Conservation (phyloP, 1,284 basidiomycete species). For the Heterobasidion annosum region DNA sequence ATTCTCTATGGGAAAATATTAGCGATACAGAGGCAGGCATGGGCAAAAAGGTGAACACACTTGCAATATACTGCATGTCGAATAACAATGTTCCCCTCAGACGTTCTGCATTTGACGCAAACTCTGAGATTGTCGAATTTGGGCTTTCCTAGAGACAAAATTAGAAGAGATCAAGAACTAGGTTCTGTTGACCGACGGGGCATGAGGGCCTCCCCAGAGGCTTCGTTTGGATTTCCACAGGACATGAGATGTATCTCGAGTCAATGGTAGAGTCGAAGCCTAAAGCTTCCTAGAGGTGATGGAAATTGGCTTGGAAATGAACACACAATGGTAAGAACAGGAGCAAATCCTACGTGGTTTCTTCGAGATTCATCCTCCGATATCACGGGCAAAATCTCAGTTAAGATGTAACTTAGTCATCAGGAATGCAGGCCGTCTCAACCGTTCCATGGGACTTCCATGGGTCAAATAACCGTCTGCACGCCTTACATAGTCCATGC, state of each 20-base stretch:
- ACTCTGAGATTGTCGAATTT: slow-evolving; percentile 56
- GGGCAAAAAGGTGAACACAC: slow-evolving; percentile 28
- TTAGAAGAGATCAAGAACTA: neutral
- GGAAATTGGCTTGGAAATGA: too few relatives aligned
- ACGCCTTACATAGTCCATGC: too few relatives aligned
- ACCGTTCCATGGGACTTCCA: too few relatives aligned
- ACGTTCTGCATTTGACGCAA: slow-evolving; percentile 66
- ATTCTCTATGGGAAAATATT: slow-evolving; percentile 35
- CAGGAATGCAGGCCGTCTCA: too few relatives aligned
- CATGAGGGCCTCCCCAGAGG: slow-evolving; percentile 54
- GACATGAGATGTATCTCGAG: neutral
- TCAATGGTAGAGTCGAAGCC: too few relatives aligned
- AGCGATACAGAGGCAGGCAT: neutral
- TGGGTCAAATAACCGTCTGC: too few relatives aligned
- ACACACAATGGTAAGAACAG: too few relatives aligned
- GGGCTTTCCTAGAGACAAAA: slow-evolving; percentile 33
- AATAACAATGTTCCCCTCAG: slow-evolving; percentile 57
- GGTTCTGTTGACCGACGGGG: slow-evolving; percentile 33
- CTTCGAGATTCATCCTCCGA: too few relatives aligned
- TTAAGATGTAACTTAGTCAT: too few relatives aligned
- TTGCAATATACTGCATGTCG: slow-evolving; percentile 79
- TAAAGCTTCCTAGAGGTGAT: too few relatives aligned
- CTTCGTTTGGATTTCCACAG: slow-evolving; percentile 52
- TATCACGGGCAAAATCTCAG: too few relatives aligned
- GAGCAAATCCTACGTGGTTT: too few relatives aligned